Evolutionary conservation across 495 filamentous ascomycete genomes (phyloP), one percentile per base, ranked within the genome.

Genomic region (Lophiotrema nucula): DNA sequence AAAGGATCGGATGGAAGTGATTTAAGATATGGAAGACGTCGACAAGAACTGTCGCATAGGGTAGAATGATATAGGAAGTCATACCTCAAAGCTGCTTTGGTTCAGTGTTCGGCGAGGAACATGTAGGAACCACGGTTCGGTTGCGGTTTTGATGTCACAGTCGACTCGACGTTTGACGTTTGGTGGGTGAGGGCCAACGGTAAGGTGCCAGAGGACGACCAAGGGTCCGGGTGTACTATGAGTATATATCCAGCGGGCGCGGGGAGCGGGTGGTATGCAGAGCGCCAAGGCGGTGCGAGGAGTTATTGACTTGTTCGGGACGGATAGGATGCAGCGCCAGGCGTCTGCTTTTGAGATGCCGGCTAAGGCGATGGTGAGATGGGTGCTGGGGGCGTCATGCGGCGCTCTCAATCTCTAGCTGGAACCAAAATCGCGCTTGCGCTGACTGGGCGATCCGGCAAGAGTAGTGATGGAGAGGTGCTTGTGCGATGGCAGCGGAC

Each of bases 361-460:
- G 43, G 60, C 54, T 58, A 53, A 27, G 48, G 60, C 60, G 33
- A 53, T 39, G 46, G 23, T 56, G 25, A 26, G 27, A 54, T 47
- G 53, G 41, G 42, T 47, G 54, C 28, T 37, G 31, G 47, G 27
- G 28, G 53, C 41, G 45, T 47, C 58, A 45, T 49, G 53, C 31
- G 53, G 60, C 60, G 54, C 21, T 33, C 52, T 45, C 22, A 35
- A n/a, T 22, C 21, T 23, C 11, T 31, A 26, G 53, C 46, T 62
- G 47, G 59, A n/a, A 31, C 33, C 19, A 13, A 41, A 44, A 47
- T 62, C 27, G 50, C 50, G 45, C 45, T 42, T 24, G 55, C 39
- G 53, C 42, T 58, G 60, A 43, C 49, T 58, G 54, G 60, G 49
- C 60, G 60, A 64, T 64, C 54, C 60, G 60, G 60, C 23, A 47